Percentiles rank a stretch among this genome's conserved stretches.
Conservation (phyloP, 2,329 filamentous ascomycete genomes). For the Tympanopsis confertula region DNA sequence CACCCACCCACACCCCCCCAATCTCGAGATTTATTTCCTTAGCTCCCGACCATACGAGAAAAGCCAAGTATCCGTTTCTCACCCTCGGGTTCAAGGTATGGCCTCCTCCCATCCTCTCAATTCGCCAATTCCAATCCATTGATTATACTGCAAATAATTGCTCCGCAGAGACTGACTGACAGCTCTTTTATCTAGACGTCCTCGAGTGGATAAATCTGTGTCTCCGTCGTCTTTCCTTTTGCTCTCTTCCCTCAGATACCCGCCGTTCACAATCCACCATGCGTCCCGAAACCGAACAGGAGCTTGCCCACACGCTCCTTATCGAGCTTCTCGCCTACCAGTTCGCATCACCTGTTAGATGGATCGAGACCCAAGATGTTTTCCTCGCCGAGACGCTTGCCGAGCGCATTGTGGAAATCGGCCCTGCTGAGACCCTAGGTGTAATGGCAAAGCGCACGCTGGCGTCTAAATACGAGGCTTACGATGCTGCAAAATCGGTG, state of each 20-base stretch:
- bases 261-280: constrained; percentile 39
- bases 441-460: constrained; percentile 95
- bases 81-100: too few species aligned
- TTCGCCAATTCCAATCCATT: too few species aligned
- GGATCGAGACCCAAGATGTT: constrained; percentile 99
- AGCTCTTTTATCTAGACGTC: too few species aligned
- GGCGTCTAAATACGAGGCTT: constrained; percentile 94
- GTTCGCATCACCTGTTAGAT: constrained; percentile 95
- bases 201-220: too few species aligned
- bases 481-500: constrained; percentile 91
- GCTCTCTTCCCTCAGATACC: constrained; percentile 3
- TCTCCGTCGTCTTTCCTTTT: constrained; percentile 2
- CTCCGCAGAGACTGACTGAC: too few species aligned
- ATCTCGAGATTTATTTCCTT: too few species aligned
- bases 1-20: too few species aligned
- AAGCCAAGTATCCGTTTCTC: too few species aligned
- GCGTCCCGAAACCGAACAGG: constrained; percentile 98
- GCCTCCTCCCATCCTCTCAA: too few species aligned
- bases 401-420: constrained; percentile 94
- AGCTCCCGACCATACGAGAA: too few species aligned
- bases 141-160: too few species aligned
- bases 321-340: constrained; percentile 98
- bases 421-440: constrained; percentile 89
- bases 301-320: constrained; percentile 94
- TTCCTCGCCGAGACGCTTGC: constrained; percentile 92